These are phyloP conservation scores for Naegleria gruberi DNA, from an alignment of 208 protist species.

Conservation along the genomic window DNA sequence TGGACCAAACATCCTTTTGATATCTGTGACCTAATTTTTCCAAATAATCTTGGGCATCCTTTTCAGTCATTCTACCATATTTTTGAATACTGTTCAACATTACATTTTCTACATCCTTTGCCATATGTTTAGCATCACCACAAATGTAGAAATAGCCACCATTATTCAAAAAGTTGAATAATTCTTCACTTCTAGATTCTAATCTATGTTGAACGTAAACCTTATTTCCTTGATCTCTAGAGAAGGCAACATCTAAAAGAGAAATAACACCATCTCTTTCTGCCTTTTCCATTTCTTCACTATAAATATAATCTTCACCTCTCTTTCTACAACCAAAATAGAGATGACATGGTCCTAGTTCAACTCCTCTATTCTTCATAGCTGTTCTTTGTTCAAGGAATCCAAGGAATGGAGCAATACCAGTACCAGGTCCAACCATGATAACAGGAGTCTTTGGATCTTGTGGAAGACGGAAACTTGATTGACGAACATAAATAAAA, in stretches of 20 bases:
- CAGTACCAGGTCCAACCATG: constrained; percentile 89
- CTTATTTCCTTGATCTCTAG: constrained; percentile 58
- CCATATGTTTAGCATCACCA: constrained; percentile 78
- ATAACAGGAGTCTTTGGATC: constrained; percentile 66
- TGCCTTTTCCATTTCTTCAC: constrained; percentile 38
- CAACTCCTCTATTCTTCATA: not conserved
- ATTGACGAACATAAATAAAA: constrained; percentile 79
- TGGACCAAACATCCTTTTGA: constrained; percentile 74
- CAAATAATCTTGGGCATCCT: constrained; percentile 60
- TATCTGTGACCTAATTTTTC: constrained; percentile 65
- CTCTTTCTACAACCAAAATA: constrained; percentile 55
- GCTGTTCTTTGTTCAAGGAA: constrained; percentile 71
- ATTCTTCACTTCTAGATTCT: constrained; percentile 29
- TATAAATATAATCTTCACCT: constrained; percentile 53
- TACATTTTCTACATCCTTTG: constrained; percentile 69
- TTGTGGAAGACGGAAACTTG: constrained; percentile 74
- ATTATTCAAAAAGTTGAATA: constrained; percentile 45
- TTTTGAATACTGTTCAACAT: constrained; percentile 58
- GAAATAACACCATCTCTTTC: constrained; percentile 50
- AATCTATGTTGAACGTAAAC: constrained; percentile 51
- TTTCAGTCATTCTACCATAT: constrained; percentile 47
- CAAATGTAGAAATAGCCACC: constrained; percentile 73
- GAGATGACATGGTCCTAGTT: constrained; percentile 29
- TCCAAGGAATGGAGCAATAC: constrained; percentile 82
- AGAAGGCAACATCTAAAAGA: constrained; percentile 66